phyloP scores from a whole-genome alignment of 345 rosid genomes.

The Pugionium cornutum region DNA sequence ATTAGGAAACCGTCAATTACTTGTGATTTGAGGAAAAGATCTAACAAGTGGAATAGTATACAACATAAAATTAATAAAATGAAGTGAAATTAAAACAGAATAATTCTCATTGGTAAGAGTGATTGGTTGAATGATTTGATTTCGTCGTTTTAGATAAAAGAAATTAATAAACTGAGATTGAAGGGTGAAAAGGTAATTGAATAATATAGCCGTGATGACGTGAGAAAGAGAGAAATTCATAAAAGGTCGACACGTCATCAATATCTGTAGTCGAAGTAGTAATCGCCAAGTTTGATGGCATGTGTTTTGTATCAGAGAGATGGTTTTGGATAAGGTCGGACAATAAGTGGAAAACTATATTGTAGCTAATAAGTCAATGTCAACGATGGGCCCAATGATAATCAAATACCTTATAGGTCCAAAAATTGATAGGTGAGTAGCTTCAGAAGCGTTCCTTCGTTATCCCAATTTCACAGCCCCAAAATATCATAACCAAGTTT shows the following conservation, averaged over 20 bases:
- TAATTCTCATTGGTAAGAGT: no score
- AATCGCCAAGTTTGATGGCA: conserved; percentile 25
- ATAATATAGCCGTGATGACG: conserved; percentile 15
- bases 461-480: conserved; percentile 33
- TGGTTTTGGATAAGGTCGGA: conserved; percentile 36
- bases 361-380: conserved; percentile 27
- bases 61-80: background rate
- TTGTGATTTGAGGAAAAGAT: background rate
- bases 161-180: background rate
- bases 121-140: conserved; percentile 11
- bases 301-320: conserved; percentile 19
- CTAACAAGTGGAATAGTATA: background rate
- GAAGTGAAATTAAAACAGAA: background rate
- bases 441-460: conserved; percentile 36
- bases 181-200: conserved; percentile 7
- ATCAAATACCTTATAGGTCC: conserved; percentile 29
- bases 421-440: conserved; percentile 39
- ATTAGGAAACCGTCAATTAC: conserved; percentile 1
- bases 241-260: conserved; percentile 31
- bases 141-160: background rate
- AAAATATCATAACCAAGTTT: conserved; percentile 29
- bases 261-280: conserved; percentile 19
- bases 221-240: background rate
- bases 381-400: conserved; percentile 25
- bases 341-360: conserved; percentile 30